Base-by-base conservation (phyloP, 805 yeast species). In the Nakazawaea ishiwadae region DNA sequence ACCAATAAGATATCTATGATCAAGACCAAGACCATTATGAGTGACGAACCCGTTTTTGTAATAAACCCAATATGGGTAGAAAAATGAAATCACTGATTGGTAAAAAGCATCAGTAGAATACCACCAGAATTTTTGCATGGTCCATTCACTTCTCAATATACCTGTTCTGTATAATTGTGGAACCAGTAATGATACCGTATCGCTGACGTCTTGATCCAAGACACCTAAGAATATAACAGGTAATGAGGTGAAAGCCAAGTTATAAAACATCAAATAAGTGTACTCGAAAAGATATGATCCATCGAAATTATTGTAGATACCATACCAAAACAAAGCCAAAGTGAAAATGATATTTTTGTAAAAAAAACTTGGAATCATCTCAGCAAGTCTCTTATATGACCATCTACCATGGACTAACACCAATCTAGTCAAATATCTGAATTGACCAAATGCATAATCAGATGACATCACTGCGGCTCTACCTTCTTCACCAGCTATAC, bases 401-500 rank as follows among this genome's bases (percentile, higher is more conserved):
- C 90, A 85, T 40, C 89, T 71, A n/a, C 95, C 95, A 57, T 84
- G 95, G 27, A 82, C 87, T 39, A 84, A 62, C 35, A 85, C 62
- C 48, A 84, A 65, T 48, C 89, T 62, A 2, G 78, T 69, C 49
- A 84, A 61, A 59, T 68, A 85, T 47, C 87, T 62, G 65, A 84
- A 84, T 59, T 84, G 93, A 2, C 89, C 95, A 53, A 84, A 67
- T 3, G 89, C 91, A 58, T 82, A 84, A 64, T 84, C 95, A 0
- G 90, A 78, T 1, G 88, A 77, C 95, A 84, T 84, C 8, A 81
- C 93, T 1, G 95, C 95, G 54, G 84, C 90, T 39, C 93, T 65
- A 45, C 95, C 95, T 63, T 84, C 95, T 51, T 83, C 86, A 49
- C 95, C 95, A 5, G 89, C 91, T 53, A 84, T 84, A 48, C 95